Conservation (phyloP, 2,329 filamentous ascomycete genomes). For the Triangularia verruculosa region DNA sequence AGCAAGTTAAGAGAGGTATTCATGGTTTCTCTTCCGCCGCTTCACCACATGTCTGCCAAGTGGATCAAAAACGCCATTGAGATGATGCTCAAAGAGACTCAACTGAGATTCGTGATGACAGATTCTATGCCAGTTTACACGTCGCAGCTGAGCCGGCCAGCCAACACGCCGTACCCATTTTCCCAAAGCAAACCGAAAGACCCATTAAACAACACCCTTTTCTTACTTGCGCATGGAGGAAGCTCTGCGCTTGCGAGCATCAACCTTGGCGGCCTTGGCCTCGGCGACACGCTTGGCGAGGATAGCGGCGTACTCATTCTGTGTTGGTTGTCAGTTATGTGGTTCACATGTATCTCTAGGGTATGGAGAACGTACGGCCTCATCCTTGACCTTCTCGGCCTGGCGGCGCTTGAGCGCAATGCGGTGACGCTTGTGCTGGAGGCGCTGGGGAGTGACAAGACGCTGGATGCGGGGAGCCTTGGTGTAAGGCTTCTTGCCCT, state of each 20-base stretch:
- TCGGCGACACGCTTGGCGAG: slow-evolving; percentile 96
- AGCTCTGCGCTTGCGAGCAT: slow-evolving; percentile 94
- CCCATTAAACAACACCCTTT: slow-evolving; percentile 33
- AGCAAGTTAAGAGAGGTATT: slow-evolving; percentile 13
- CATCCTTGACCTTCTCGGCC: slow-evolving; percentile 96
- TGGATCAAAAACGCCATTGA: slow-evolving; percentile 7
- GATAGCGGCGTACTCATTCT: slow-evolving; percentile 97
- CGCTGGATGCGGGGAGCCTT: slow-evolving; percentile 99
- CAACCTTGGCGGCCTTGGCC: slow-evolving; percentile 89
- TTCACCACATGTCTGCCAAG: slow-evolving; percentile 4
- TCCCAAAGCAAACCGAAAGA: slow-evolving; percentile 30
- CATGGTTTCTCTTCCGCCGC: slow-evolving; percentile 16
- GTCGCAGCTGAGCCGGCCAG: slow-evolving; percentile 28
- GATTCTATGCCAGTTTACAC: slow-evolving; percentile 31
- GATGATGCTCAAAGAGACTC: slow-evolving; percentile 27
- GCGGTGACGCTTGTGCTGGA: slow-evolving; percentile 99
- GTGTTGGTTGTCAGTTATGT: slow-evolving; percentile 37
- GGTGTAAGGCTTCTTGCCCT: slow-evolving; percentile 98
- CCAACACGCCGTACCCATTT: slow-evolving; percentile 31
- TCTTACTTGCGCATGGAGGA: slow-evolving; percentile 90
- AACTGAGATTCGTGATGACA: slow-evolving; percentile 26
- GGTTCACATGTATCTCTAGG: neutral
- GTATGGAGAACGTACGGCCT: slow-evolving; percentile 65
- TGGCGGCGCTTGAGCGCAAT: slow-evolving; percentile 98
- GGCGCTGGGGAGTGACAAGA: slow-evolving; percentile 97